Evolutionary conservation across 1,139 yeast species (phyloP), one percentile per base, ranked within the genome.

Genomic region (Magnusiomyces tetraspermus): DNA sequence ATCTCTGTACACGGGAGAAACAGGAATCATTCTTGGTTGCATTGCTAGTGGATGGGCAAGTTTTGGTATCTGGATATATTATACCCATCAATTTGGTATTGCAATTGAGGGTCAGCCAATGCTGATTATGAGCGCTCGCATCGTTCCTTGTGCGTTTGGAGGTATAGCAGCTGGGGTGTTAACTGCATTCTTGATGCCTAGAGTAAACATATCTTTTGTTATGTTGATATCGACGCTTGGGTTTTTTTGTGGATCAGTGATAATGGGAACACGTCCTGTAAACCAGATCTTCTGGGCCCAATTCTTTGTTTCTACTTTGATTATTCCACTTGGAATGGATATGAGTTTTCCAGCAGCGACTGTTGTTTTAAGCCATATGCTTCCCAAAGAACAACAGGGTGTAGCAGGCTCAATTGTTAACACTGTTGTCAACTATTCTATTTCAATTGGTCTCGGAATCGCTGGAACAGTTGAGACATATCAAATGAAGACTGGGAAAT

Each of bases 261-360:
- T 79, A 23, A 65, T 74, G 63, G 80, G 77, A 0, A 71, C 77
- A 0, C 65, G 76, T 40, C 78, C 78, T 0, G 68, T 68, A 1
- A 66, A 71, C 28, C 79, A 78, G 60, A 71, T 66, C 0, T 80
- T 72, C 62, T 80, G 83, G 83, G 73, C 75, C 1, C 79, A 76
- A 54, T 71, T 75, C 47, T 79, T 82, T 58, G 74, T 78, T 1
- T 67, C 78, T 2, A 57, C 70, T 38, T 47, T 78, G 1, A 58
- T 80, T n/a, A 72, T 71, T 30, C 76, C 82, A 0, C 73, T 76
- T 59, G 86, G 83, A 0, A 79, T 82, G 83, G 86, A 82, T 62
- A 74, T 78, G 71, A 77, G 82, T 50, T 81, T 80, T 63, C 86
- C 87, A 0, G 78, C 85, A 0, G 83, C 78, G 1, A 74, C 80